Conservation (phyloP, 2,329 filamentous ascomycete genomes). For the Alternaria ethzedia region DNA sequence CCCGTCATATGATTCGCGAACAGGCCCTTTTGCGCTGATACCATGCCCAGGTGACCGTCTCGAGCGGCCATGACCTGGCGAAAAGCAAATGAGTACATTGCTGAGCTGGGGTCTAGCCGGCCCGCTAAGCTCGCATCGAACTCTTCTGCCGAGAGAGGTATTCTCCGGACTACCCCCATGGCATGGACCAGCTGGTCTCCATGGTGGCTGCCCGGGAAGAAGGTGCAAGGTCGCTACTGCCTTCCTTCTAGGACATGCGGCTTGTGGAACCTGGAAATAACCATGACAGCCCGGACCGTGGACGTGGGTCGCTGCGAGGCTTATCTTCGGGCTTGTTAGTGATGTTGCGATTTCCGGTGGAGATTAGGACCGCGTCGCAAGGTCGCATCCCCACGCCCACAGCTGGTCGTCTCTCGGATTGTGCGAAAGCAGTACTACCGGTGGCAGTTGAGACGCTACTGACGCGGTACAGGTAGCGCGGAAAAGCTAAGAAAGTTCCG, state of each 20-base stretch:
- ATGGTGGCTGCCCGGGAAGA: slow-evolving; percentile 1
- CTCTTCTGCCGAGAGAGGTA: background rate
- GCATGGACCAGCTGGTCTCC: background rate
- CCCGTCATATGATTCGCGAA: background rate
- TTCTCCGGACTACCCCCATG: slow-evolving; percentile 3
- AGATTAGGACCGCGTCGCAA: background rate
- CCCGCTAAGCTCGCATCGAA: background rate
- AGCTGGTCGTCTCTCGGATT: slow-evolving; percentile 4
- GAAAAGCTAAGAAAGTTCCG: slow-evolving; percentile 1
- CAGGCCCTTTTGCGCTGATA: background rate
- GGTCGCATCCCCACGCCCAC: background rate
- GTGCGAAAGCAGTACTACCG: slow-evolving; percentile 3
- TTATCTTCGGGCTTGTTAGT: slow-evolving; percentile 8
- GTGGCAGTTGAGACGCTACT: slow-evolving; percentile 1
- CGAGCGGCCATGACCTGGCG: background rate
- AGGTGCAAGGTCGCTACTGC: background rate
- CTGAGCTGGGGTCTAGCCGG: background rate
- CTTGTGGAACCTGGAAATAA: background rate
- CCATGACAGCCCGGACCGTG: background rate
- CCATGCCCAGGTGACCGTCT: background rate
- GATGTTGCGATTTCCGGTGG: background rate
- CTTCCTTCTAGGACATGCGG: background rate
- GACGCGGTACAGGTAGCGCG: slow-evolving; percentile 8
- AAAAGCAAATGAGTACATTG: background rate
- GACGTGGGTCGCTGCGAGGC: slow-evolving; percentile 2